These are phyloP conservation scores for Fusarium coicis DNA, from an alignment of 2,329 filamentous ascomycete genomes.

Conservation along the genomic window DNA sequence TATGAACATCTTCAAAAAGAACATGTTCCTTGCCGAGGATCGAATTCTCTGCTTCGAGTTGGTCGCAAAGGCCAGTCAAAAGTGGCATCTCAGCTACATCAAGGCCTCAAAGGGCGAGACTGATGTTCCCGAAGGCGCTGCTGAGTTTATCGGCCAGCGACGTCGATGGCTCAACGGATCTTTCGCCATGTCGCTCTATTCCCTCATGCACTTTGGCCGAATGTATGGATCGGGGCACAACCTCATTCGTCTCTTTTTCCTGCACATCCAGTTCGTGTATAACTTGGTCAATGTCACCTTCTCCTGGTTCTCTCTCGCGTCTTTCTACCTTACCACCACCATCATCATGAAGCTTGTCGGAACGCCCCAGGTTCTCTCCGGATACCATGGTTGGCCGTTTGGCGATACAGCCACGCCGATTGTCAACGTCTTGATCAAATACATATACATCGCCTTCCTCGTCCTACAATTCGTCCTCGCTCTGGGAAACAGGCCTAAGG, in stretches of 20 bases:
- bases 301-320: slow-evolving; percentile 37
- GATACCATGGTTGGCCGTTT: slow-evolving; percentile 40
- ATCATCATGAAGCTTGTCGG: slow-evolving; percentile 42
- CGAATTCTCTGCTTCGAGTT: slow-evolving; percentile 42
- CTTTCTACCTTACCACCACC: slow-evolving; percentile 39
- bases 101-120: slow-evolving; percentile 43
- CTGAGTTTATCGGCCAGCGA: slow-evolving; percentile 40
- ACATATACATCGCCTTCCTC: slow-evolving; percentile 40
- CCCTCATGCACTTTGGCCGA: slow-evolving; percentile 40
- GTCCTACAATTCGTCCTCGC: slow-evolving; percentile 40
- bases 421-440: slow-evolving; percentile 38
- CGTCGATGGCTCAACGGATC: slow-evolving; percentile 42
- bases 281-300: slow-evolving; percentile 41
- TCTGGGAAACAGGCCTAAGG: slow-evolving; percentile 40
- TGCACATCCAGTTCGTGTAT: slow-evolving; percentile 40
- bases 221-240: slow-evolving; percentile 40
- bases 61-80: slow-evolving; percentile 41
- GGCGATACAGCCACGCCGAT: slow-evolving; percentile 38
- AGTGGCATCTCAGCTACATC: slow-evolving; percentile 43
- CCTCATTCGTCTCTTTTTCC: slow-evolving; percentile 38
- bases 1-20: slow-evolving; percentile 45
- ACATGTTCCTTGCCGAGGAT: slow-evolving; percentile 43
- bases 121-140: slow-evolving; percentile 39
- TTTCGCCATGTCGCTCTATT: slow-evolving; percentile 42
- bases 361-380: slow-evolving; percentile 27